A percentile compares a stretch with the other conserved stretches of the same genome.
phyloP scores from a whole-genome alignment of 2,329 filamentous ascomycete genomes.

The Aspergillus ochraceoroseus region DNA sequence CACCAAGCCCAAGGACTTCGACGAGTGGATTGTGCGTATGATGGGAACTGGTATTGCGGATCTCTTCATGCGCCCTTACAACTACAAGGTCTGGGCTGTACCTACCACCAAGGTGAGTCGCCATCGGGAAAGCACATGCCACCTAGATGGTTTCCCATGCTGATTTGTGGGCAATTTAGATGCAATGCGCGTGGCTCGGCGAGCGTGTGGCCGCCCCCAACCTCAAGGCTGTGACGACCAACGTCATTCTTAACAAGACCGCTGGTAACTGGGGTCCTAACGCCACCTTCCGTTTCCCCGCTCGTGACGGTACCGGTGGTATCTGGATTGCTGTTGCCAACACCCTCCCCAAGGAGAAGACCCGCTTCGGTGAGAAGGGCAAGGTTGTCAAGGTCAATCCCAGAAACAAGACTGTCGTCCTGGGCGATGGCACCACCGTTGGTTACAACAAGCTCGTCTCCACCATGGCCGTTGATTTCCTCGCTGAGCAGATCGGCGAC shows the following conservation, averaged over 20 bases:
- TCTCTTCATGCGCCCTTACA: constrained; percentile 98
- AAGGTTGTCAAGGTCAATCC: constrained; percentile 83
- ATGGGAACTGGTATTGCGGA: constrained; percentile 85
- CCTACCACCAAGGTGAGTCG: constrained; percentile 82
- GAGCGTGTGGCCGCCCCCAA: constrained; percentile 97
- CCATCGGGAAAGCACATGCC: too few species aligned
- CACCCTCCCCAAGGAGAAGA: constrained; percentile 88
- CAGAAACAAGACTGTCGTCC: constrained; percentile 71
- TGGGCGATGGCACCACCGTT: constrained; percentile 80
- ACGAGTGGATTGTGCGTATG: constrained; percentile 95
- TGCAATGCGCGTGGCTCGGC: constrained; percentile 98
- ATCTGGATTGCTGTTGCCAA: constrained; percentile 98
- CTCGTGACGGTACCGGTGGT: constrained; percentile 88
- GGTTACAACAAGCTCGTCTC: constrained; percentile 88
- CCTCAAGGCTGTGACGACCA: constrained; percentile 86
- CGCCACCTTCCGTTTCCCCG: constrained; percentile 96
- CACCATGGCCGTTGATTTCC: constrained; percentile 91
- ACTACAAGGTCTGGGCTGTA: constrained; percentile 99
- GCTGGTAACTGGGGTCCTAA: constrained; percentile 98
- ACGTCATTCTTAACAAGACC: constrained; percentile 92
- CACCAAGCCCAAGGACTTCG: constrained; percentile 93
- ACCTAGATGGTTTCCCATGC: too few species aligned
- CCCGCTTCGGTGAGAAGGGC: constrained; percentile 78
- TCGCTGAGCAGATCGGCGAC: constrained; percentile 83
- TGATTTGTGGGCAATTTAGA: constrained; percentile 51